Evolutionary conservation across 768 basidiomycete genomes (phyloP).

Genomic region (Agrocybe pediades): DNA sequence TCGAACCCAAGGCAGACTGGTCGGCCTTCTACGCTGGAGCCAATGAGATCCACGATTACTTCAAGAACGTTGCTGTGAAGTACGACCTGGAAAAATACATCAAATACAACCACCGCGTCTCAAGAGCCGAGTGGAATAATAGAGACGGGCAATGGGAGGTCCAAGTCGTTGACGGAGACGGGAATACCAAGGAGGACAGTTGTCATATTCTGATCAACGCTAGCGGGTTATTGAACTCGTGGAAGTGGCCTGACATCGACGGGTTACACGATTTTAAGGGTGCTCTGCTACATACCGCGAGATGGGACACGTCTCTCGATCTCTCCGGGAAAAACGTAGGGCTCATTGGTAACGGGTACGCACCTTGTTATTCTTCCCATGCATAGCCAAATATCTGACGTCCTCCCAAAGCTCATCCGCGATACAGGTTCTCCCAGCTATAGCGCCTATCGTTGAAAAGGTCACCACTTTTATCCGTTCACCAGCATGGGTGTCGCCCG

Average conservation of each 20-base stretch:
- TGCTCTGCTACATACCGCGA: conserved; percentile 34
- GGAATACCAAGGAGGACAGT: conserved; percentile 19
- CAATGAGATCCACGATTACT: conserved; percentile 30
- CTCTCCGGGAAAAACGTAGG: conserved; percentile 37
- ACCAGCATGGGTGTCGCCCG: conserved; percentile 32
- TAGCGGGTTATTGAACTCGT: conserved; percentile 34
- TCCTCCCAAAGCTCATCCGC: conserved; percentile 27
- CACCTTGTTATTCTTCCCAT: not conserved
- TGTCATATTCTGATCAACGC: conserved; percentile 36
- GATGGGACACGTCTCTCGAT: conserved; percentile 28
- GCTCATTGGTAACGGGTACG: conserved; percentile 40
- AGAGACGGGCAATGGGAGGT: conserved; percentile 28
- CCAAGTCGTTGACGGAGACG: conserved; percentile 21
- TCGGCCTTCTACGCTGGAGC: conserved; percentile 34
- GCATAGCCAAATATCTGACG: too few relatives aligned
- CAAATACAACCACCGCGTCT: conserved; percentile 28
- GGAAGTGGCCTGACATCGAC: conserved; percentile 39
- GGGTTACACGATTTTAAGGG: conserved; percentile 36
- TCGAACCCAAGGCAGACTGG: conserved; percentile 35
- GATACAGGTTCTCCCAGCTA: conserved; percentile 35
- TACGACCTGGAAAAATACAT: conserved; percentile 32
- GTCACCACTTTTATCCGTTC: conserved; percentile 34
- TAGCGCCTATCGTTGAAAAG: conserved; percentile 35
- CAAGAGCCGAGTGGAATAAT: conserved; percentile 31
- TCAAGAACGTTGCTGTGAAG: conserved; percentile 27